Evolutionary conservation across 2,329 filamentous ascomycete species (phyloP).

Genomic region (Alternaria sp.): DNA sequence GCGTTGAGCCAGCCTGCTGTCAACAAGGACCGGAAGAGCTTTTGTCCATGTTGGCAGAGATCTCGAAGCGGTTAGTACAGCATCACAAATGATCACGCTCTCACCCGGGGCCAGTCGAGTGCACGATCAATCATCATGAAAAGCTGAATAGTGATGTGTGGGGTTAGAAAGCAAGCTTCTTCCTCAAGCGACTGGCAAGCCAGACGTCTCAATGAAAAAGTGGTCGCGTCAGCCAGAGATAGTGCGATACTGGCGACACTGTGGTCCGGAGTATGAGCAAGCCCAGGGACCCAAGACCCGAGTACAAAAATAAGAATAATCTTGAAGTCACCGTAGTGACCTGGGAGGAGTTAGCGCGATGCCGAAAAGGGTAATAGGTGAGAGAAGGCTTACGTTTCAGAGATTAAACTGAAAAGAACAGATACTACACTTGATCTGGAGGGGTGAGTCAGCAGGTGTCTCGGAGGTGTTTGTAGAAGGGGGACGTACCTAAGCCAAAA

Average conservation of each 20-base stretch:
- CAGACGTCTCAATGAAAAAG: background rate
- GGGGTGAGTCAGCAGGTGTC: background rate
- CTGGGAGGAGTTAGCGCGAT: background rate
- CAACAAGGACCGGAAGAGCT: too few relatives aligned
- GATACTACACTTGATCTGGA: background rate
- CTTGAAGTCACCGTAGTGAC: background rate
- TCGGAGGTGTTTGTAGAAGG: background rate
- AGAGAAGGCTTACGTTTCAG: background rate
- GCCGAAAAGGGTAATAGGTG: background rate
- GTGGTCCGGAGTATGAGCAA: background rate
- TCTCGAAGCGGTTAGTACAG: too few relatives aligned
- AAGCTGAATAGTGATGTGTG: background rate
- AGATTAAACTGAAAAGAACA: conserved; percentile 2
- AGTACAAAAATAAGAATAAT: background rate
- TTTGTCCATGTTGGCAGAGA: too few relatives aligned
- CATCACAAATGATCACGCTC: too few relatives aligned
- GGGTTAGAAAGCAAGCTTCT: background rate
- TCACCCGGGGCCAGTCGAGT: too few relatives aligned
- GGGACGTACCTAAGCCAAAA: background rate
- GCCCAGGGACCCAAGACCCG: background rate
- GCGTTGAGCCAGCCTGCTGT: too few relatives aligned
- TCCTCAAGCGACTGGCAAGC: background rate
- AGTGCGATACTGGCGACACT: background rate
- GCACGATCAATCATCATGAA: conserved; percentile 60
- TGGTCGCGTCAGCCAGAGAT: background rate